Evolutionary conservation across 768 basidiomycete species (phyloP), one percentile per base, ranked within the genome.

Genomic region (Mycena alexandri): DNA sequence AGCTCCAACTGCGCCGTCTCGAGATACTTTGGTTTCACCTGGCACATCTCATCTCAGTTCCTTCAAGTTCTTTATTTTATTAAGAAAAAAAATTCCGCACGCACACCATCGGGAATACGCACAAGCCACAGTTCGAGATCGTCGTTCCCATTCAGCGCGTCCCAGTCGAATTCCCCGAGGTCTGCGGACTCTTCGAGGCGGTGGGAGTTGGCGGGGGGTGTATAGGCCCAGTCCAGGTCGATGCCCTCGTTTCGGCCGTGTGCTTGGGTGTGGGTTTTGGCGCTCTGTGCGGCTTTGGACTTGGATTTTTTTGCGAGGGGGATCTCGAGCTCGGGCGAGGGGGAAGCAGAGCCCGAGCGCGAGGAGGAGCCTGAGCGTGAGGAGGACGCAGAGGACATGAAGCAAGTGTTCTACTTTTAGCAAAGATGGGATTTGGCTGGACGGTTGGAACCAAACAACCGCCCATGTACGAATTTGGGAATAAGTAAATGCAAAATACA

Each of bases 121-220:
- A 93, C 84, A 14, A 93, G 78, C 87, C 91, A 93, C 11, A 94
- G 71, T 70, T 94, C 92, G 12, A 87, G 72, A 65, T 93, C 86
- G 29, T 90, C 83, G 55, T 85, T 77, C 2, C 83, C 73, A 13
- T 86, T 81, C 6, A 94, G 67, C 8, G 80, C 77, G 63, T 90
- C 90, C 91, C 91, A 93, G 71, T 93, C 92, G 71, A 91, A 91
- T 3, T 83, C 81, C 2, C 81, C 84, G 1, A 81, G 80, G 63
- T 90, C 85, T 16, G 79, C 78, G 24, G 77, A 70, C 63, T 84
- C 78, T 53, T 87, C 81, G n/a, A 90, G 73, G 17, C 84, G 74
- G 10, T 79, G 76, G n/a, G 83, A 79, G 10, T 86, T 89, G 2
- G 77, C 65, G 9, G 91, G 91, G 0, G 91, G 89, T 66, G 80